phyloP scores from a whole-genome alignment of 306 rosid species.

The Macrotyloma uniflorum region DNA sequence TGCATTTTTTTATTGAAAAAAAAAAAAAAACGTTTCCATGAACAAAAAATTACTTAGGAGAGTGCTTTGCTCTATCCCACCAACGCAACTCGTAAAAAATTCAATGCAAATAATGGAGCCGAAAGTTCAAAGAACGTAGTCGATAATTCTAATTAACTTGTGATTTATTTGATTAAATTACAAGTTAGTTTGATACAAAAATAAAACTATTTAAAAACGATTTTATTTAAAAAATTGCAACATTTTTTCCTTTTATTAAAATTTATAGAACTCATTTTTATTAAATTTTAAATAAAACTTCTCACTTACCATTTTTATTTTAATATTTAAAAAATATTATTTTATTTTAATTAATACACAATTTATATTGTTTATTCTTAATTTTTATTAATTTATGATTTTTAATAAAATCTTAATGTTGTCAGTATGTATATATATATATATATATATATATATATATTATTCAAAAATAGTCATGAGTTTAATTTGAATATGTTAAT shows the following conservation, averaged over 20 bases:
- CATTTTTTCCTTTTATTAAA: not conserved
- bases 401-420: no score
- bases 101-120: no score
- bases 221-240: not conserved
- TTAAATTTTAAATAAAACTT: not conserved
- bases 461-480: no score
- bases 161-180: no score
- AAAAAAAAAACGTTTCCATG: not conserved
- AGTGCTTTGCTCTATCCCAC: no score
- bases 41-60: not conserved
- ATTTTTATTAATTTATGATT: no score
- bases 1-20: constrained; percentile 14
- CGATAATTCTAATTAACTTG: no score
- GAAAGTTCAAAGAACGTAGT: no score
- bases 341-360: not conserved
- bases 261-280: not conserved
- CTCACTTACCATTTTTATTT: not conserved
- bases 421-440: no score
- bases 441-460: no score
- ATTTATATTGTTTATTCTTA: not conserved
- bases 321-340: not conserved
- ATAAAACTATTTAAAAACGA: not conserved
- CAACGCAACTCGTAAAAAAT: no score
- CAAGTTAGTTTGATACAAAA: not conserved
- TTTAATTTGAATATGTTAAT: no score